Base-by-base conservation (phyloP, 257 asterid species). In the Ilex aquifolium region DNA sequence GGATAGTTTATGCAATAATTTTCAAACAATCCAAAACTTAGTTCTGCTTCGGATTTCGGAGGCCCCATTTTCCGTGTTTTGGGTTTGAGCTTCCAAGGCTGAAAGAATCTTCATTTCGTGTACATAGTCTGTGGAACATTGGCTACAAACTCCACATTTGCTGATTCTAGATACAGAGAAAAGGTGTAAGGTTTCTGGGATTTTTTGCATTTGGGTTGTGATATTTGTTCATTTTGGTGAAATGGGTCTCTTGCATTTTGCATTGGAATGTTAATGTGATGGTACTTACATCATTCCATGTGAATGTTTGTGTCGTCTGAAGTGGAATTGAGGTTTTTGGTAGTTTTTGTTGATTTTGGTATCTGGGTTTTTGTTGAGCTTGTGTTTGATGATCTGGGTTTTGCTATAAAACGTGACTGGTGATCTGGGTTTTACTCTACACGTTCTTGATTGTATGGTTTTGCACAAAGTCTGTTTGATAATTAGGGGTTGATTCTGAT, bases 21-120 rank as follows among this genome's bases (percentile, higher is more conserved):
- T 21, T 21, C 27, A 21, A 21, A 21, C 27, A 21, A 21, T 21
- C 27, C 27, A 21, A 21, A 21, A 21, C 27, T 21, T 21, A 21
- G 27, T 21, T 21, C 27, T 62, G 12, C 64, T 39, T 49, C 56
- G 32, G 66, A 60, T 69, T 50, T 50, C 44, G 49, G 60, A 32
- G 76, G 56, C 76, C 83, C 74, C 82, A 71, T 68, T 80, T 80
- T 68, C 83, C 85, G 80, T 76, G 82, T 82, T 64, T 65, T 50
- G 5, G 31, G 72, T 66, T 69, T 50, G 52, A 53, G 66, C 42
- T 27, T 40, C 57, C 57, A 53, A 55, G 31, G 30, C 57, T 36
- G 27, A 36, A 36, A 8, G 42, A 36, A 36, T 8, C 42, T 36
- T 36, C 42, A 21, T 21, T 21, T 21, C 27, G 27, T 21, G 27